Evolutionary conservation across 1,139 yeast genomes (phyloP).

Genomic region (Groenewaldozyma auringiensis): DNA sequence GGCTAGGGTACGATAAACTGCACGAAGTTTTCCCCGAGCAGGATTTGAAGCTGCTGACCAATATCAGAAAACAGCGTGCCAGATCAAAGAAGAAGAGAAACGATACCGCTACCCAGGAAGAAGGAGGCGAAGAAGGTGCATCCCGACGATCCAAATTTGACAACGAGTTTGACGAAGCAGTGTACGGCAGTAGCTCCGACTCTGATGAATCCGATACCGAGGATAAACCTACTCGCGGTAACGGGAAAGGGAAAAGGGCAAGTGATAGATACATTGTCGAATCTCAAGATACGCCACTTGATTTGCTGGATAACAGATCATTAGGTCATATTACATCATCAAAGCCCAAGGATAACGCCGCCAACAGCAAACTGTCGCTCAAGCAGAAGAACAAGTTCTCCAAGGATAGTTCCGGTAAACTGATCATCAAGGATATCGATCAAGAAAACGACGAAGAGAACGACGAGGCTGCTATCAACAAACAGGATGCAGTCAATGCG

Average conservation of each 20-base stretch:
- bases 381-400: conserved; percentile 43
- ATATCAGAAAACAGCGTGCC: conserved; percentile 78
- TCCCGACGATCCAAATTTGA: conserved; percentile 39
- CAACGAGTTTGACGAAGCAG: conserved; percentile 83
- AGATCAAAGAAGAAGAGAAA: conserved; percentile 74
- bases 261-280: conserved; percentile 56
- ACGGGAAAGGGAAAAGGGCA: conserved; percentile 26
- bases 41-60: conserved; percentile 71
- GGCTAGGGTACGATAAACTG: conserved; percentile 76
- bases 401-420: conserved; percentile 38
- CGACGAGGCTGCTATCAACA: conserved; percentile 44
- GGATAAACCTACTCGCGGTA: conserved; percentile 31
- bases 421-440: conserved; percentile 24
- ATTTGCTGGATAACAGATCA: conserved; percentile 77
- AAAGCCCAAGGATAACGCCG: conserved; percentile 44
- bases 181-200: conserved; percentile 38
- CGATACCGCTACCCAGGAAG: conserved; percentile 32
- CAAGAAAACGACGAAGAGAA: conserved; percentile 27
- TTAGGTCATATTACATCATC: conserved; percentile 83
- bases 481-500: conserved; percentile 54
- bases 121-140: conserved; percentile 19
- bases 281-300: conserved; percentile 75
- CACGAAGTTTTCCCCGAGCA: conserved; percentile 83
- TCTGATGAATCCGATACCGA: conserved; percentile 33
- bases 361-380: conserved; percentile 32